These are phyloP conservation scores for Phoma herbarum DNA, from an alignment of 2,329 filamentous ascomycete species.

Conservation along the genomic window DNA sequence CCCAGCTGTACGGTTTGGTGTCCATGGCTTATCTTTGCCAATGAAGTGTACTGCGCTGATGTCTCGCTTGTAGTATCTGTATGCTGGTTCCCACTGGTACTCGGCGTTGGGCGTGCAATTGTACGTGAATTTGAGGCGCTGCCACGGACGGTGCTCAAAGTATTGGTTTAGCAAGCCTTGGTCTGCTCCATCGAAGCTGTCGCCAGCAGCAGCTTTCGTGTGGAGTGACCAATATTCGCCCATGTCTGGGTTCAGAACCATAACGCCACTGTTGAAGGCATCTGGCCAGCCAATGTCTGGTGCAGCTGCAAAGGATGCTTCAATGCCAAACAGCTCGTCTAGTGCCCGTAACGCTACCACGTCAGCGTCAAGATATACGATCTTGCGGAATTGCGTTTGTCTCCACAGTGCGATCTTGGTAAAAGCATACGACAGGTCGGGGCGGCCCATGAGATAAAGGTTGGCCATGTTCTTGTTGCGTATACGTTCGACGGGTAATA, in stretches of 20 bases:
- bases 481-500: conserved; percentile 84
- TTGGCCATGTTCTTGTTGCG: conserved; percentile 81
- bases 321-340: conserved; percentile 85
- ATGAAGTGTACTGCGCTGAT: conserved; percentile 97
- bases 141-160: conserved; percentile 78
- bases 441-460: conserved; percentile 88
- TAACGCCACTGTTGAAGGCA: conserved; percentile 96
- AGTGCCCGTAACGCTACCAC: conserved; percentile 89
- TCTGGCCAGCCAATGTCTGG: conserved; percentile 99
- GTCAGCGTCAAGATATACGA: conserved; percentile 95
- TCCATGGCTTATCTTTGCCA: conserved; percentile 89
- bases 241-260: conserved; percentile 87
- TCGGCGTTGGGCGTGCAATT: conserved; percentile 97
- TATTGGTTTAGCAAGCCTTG: conserved; percentile 96
- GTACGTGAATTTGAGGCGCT: conserved; percentile 92
- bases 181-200: conserved; percentile 96
- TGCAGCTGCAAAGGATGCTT: conserved; percentile 72
- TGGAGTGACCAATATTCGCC: conserved; percentile 86
- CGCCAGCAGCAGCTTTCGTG: conserved; percentile 83
- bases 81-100: conserved; percentile 97
- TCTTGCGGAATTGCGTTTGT: conserved; percentile 85
- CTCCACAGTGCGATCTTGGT: conserved; percentile 97
- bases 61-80: conserved; percentile 87
- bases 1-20: conserved; percentile 56
- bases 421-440: conserved; percentile 89